Conservation (phyloP, 768 basidiomycete genomes). For the Boletus eberwhitei region DNA sequence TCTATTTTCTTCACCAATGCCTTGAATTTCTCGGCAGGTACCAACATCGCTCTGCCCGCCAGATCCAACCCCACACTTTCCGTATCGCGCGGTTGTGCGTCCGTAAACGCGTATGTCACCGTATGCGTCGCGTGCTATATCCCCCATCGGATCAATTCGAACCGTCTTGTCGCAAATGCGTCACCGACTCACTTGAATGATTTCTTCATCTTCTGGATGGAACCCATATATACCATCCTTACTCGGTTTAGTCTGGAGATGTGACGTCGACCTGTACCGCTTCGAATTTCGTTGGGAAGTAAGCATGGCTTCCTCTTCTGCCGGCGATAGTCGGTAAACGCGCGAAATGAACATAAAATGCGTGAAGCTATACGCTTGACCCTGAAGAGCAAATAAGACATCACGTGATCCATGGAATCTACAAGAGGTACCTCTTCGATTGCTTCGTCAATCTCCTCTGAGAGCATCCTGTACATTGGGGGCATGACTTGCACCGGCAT, state of each 20-base stretch:
- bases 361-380: slow-evolving; percentile 65
- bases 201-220: slow-evolving; percentile 82
- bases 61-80: slow-evolving; percentile 74
- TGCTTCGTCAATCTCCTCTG: slow-evolving; percentile 77
- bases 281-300: slow-evolving; percentile 42
- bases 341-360: slow-evolving; percentile 77
- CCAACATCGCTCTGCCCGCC: slow-evolving; percentile 61
- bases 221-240: slow-evolving; percentile 65
- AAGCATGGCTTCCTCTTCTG: slow-evolving; percentile 56
- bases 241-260: slow-evolving; percentile 12
- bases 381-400: slow-evolving; percentile 26
- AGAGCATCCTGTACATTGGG: slow-evolving; percentile 89
- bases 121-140: slow-evolving; percentile 22
- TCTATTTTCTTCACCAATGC: slow-evolving; percentile 40
- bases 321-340: slow-evolving; percentile 68
- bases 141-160: not conserved
- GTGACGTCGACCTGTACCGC: slow-evolving; percentile 29
- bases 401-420: not conserved
- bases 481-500: slow-evolving; percentile 94
- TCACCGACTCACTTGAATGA: slow-evolving; percentile 50
- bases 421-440: slow-evolving; percentile 51
- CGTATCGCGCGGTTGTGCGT: slow-evolving; percentile 50
- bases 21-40: slow-evolving; percentile 43
- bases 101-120: slow-evolving; percentile 45
- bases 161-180: no score